phyloP scores from a whole-genome alignment of 371 early-diverging fungal genomes.

The Mucor saturninus region DNA sequence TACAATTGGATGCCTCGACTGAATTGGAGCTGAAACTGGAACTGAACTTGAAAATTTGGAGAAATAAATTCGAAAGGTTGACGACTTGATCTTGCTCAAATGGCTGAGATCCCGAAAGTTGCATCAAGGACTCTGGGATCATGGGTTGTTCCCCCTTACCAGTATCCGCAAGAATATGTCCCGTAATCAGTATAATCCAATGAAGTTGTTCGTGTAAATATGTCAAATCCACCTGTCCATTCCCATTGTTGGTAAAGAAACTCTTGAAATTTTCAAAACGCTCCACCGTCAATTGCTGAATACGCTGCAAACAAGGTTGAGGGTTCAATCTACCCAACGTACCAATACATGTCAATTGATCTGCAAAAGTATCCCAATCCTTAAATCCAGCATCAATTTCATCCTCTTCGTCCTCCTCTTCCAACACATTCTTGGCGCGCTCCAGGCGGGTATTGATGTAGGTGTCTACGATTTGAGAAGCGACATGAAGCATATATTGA shows the following conservation, averaged over 20 bases:
- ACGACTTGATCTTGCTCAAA: slow-evolving; percentile 63
- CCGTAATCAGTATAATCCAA: slow-evolving; percentile 76
- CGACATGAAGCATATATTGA: slow-evolving; percentile 59
- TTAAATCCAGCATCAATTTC: slow-evolving; percentile 65
- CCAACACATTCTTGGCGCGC: slow-evolving; percentile 55
- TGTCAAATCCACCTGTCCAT: slow-evolving; percentile 30
- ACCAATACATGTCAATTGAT: slow-evolving; percentile 75
- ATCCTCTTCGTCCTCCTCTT: slow-evolving; percentile 64
- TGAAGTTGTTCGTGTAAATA: slow-evolving; percentile 71
- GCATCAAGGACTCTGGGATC: slow-evolving; percentile 68
- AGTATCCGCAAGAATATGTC: slow-evolving; percentile 70
- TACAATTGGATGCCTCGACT: slow-evolving; percentile 66
- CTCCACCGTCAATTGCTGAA: slow-evolving; percentile 57
- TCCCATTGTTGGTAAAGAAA: slow-evolving; percentile 31
- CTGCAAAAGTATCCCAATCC: slow-evolving; percentile 76
- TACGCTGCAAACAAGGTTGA: slow-evolving; percentile 48
- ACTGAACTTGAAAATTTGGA: slow-evolving; percentile 49
- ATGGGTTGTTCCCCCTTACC: slow-evolving; percentile 76
- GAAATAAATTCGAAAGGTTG: slow-evolving; percentile 54
- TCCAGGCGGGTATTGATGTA: slow-evolving; percentile 72
- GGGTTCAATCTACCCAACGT: slow-evolving; percentile 68
- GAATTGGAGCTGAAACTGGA: slow-evolving; percentile 45
- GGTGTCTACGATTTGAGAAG: slow-evolving; percentile 64
- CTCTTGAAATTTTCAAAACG: slow-evolving; percentile 53
- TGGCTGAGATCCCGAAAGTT: slow-evolving; percentile 59